These are phyloP conservation scores for Ophiostoma piceae DNA, from an alignment of 2,329 filamentous ascomycete species.

Conservation along the genomic window DNA sequence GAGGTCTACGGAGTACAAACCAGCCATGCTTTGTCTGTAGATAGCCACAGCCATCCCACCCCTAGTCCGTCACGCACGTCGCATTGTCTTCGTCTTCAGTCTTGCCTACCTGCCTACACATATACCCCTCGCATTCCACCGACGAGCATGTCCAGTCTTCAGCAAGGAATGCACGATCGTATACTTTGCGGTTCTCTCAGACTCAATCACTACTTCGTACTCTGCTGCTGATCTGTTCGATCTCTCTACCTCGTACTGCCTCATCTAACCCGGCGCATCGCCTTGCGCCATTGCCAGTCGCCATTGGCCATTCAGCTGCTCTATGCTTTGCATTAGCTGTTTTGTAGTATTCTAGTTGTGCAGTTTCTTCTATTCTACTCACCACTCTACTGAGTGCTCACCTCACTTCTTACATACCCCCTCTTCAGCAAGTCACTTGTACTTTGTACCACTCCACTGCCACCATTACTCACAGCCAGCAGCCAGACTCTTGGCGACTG, in stretches of 20 bases:
- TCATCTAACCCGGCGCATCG: conserved; percentile 10
- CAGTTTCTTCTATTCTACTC: background rate
- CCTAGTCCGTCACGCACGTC: conserved; percentile 4
- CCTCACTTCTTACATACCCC: background rate
- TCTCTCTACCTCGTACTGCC: background rate
- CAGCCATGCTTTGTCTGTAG: background rate
- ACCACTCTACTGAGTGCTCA: background rate
- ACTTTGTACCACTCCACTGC: conserved; percentile 3
- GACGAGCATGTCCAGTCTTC: background rate
- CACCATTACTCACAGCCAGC: conserved; percentile 2
- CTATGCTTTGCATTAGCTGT: conserved; percentile 5
- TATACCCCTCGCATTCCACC: background rate
- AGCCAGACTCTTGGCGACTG: background rate
- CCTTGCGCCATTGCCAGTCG: conserved; percentile 6
- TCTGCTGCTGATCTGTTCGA: background rate
- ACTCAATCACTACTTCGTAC: background rate
- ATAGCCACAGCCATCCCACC: background rate
- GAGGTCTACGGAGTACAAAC: background rate
- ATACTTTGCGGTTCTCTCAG: background rate
- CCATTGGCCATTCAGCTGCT: background rate
- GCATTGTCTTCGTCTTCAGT: background rate
- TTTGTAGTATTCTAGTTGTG: background rate
- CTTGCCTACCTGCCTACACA: background rate
- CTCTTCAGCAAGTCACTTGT: conserved; percentile 10
- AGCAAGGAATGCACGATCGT: background rate